Conservation (phyloP, 768 basidiomycete genomes). For the Gelatoporia subvermispora region DNA sequence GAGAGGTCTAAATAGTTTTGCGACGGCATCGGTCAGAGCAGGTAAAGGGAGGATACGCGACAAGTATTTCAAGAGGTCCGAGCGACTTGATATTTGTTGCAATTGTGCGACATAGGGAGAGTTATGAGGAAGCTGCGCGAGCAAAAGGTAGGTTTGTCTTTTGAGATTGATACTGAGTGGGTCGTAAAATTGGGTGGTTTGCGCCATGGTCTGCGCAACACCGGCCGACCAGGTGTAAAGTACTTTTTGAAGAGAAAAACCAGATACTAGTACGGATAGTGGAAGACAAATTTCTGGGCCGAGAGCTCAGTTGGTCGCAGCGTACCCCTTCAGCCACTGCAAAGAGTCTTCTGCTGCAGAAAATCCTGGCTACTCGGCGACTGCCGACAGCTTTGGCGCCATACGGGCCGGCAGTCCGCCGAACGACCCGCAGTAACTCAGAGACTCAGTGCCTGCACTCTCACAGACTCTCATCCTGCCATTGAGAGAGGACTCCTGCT, state of each 20-base stretch:
- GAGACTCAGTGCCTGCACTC: too few species aligned
- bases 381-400: too few species aligned
- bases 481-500: too few species aligned
- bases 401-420: too few species aligned
- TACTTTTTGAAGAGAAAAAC: slow-evolving; percentile 1
- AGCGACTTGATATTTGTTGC: slow-evolving; percentile 32
- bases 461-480: too few species aligned
- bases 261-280: background rate
- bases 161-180: slow-evolving; percentile 56
- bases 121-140: slow-evolving; percentile 38
- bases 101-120: slow-evolving; percentile 37
- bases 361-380: too few species aligned
- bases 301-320: background rate
- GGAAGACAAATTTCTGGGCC: background rate
- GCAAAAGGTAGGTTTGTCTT: slow-evolving; percentile 46
- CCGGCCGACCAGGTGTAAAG: too few species aligned
- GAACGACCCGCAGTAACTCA: too few species aligned
- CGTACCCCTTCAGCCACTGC: background rate
- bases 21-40: slow-evolving; percentile 57
- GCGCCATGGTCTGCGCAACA: background rate
- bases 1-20: slow-evolving; percentile 69
- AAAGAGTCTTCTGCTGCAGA: too few species aligned
- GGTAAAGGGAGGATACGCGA: slow-evolving; percentile 59
- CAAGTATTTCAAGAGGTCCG: slow-evolving; percentile 45
- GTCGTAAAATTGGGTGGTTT: slow-evolving; percentile 26